Conservation (phyloP, 164 flowering plant genomes). For the Kingdonia uniflora region DNA sequence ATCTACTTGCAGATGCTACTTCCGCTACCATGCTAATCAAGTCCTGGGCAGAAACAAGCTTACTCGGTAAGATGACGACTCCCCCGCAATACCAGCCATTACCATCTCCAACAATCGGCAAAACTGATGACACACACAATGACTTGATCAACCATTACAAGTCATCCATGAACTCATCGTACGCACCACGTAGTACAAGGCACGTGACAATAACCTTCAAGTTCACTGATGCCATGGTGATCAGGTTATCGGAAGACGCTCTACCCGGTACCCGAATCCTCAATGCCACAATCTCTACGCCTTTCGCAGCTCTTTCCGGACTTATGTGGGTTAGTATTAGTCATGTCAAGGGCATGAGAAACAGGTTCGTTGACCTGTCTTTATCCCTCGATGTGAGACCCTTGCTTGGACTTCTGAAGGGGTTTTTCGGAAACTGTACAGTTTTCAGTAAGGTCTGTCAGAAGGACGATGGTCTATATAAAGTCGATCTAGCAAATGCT, state of each 20-base stretch:
- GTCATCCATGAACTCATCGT: conserved; percentile 11
- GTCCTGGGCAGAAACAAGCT: conserved; percentile 53
- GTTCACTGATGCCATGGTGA: conserved; percentile 38
- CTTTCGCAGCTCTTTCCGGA: conserved; percentile 45
- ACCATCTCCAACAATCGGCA: conserved; percentile 19
- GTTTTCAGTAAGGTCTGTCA: conserved; percentile 31
- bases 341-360: conserved; percentile 26
- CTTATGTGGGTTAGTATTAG: conserved; percentile 50
- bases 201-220: conserved; percentile 29
- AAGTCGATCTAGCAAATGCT: conserved; percentile 21
- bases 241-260: conserved; percentile 32
- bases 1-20: conserved; percentile 52
- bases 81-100: conserved; percentile 43
- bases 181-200: background rate
- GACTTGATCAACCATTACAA: conserved; percentile 36
- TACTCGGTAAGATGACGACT: conserved; percentile 15
- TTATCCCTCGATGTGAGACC: conserved; percentile 42
- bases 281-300: conserved; percentile 12
- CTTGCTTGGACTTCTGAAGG: conserved; percentile 27
- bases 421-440: conserved; percentile 62
- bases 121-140: conserved; percentile 9
- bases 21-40: conserved; percentile 41
- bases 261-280: background rate
- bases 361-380: conserved; percentile 35
- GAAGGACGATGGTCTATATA: conserved; percentile 8